Evolutionary conservation across 768 basidiomycete genomes (phyloP), one percentile per base, ranked within the genome.

Genomic region (Trametes gibbosa): DNA sequence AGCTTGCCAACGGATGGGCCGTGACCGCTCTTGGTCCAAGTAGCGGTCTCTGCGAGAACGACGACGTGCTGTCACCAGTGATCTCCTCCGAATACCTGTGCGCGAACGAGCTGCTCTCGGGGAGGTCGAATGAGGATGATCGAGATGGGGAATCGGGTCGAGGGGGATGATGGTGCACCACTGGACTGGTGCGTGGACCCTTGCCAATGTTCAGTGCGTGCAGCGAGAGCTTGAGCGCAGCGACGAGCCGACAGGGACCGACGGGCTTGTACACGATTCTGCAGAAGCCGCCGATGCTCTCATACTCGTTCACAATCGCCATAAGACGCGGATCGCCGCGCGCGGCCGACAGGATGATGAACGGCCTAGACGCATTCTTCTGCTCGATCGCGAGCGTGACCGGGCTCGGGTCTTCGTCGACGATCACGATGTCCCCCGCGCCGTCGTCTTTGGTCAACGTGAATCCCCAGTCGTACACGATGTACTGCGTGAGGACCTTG

Each of bases 191-290:
- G 27, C 76, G 72, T 59, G 72, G 68, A 5, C 58, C 63, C 32
- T 68, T 57, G 59, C 76, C 75, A 43, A 86, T 83, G 48, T 78
- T 81, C 46, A 84, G 72, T 5, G 81, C 76, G 68, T 85, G 81
- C 24, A 87, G 57, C 69, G 82, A 81, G 10, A 87, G 80, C 66
- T 85, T 86, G 59, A 95, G 74, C 23, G 85, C 80, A 5, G 79
- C 70, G 25, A 85, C 80, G 56, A 96, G 79, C 21, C 87, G 83
- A 43, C 83, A 82, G 3, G 95, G 95, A 2, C 94, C 92, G 24
- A 86, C 86, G 10, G 95, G 95, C 70, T 97, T 98, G 81, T 87
- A 90, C 13, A 95, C 74, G 23, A 93, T 77, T n/a, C 90, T 86
- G 72, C 90, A 93, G 72, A 92, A 90, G 25, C 94, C 94, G 9